Percentiles rank a stretch among this genome's conserved stretches.
These are phyloP conservation scores for Penicilliopsis zonata DNA, from an alignment of 495 filamentous ascomycete species.

Conservation along the genomic window DNA sequence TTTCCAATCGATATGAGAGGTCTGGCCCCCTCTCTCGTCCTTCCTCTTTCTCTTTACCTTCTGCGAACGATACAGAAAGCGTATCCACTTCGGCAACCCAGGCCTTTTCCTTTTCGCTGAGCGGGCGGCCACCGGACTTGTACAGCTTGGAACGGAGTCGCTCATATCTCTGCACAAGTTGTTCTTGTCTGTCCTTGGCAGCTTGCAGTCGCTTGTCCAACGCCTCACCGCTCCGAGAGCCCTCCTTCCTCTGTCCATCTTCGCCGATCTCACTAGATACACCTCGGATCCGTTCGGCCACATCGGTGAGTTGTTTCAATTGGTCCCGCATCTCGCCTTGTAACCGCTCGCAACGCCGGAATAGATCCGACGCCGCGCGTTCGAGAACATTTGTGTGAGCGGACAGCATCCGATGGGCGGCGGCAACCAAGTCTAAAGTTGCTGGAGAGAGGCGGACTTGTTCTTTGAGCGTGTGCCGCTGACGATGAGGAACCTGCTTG, in stretches of 20 bases:
- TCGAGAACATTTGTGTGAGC: conserved; percentile 62
- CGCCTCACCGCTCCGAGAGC: conserved; percentile 32
- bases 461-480: conserved; percentile 51
- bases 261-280: conserved; percentile 51
- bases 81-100: conserved; percentile 53
- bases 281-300: conserved; percentile 51
- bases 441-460: conserved; percentile 63
- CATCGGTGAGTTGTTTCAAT: conserved; percentile 53
- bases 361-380: conserved; percentile 67
- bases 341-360: conserved; percentile 62
- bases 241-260: conserved; percentile 26
- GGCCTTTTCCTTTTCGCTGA: conserved; percentile 62
- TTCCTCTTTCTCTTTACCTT: conserved; percentile 9
- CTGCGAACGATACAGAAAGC: conserved; percentile 25
- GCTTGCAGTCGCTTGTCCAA: conserved; percentile 48
- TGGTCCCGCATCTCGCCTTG: conserved; percentile 62
- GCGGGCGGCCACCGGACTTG: conserved; percentile 42
- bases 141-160: conserved; percentile 47
- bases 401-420: conserved; percentile 63
- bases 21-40: conserved; percentile 15
- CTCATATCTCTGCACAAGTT: conserved; percentile 53
- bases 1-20: conserved; percentile 24
- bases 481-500: conserved; percentile 43
- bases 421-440: conserved; percentile 62
- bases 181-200: conserved; percentile 44